phyloP scores from a whole-genome alignment of 2,329 filamentous ascomycete species.

The Beauveria sp. region DNA sequence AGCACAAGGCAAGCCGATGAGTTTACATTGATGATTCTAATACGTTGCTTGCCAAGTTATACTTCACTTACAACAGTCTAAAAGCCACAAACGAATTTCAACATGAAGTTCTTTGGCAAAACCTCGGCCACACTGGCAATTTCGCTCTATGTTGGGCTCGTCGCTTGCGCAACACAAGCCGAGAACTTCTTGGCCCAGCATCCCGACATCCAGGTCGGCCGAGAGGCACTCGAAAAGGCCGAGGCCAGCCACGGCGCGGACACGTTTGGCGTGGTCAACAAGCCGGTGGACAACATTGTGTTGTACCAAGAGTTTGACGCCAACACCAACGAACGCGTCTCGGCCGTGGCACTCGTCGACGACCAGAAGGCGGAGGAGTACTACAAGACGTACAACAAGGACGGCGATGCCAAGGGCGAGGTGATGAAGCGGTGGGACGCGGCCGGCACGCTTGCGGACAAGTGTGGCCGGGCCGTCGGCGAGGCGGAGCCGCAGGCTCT shows the following conservation, averaged over 20 bases:
- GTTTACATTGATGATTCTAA: background rate
- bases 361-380: background rate
- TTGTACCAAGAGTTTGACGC: background rate
- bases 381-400: background rate
- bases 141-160: background rate
- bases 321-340: background rate
- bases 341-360: background rate
- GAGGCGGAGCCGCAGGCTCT: background rate
- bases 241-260: background rate
- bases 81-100: background rate
- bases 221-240: background rate
- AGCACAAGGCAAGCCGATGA: background rate
- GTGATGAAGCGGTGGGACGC: background rate
- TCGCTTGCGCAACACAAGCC: background rate
- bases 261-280: constrained; percentile 1
- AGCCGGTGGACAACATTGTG: background rate
- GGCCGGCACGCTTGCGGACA: background rate
- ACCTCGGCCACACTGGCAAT: background rate
- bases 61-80: background rate
- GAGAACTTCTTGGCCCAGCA: background rate
- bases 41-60: background rate
- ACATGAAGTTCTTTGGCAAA: background rate
- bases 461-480: background rate
- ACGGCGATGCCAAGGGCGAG: background rate
- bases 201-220: background rate